These are phyloP conservation scores for Alternaria triticimaculans DNA, from an alignment of 2,329 filamentous ascomycete genomes.

Conservation along the genomic window DNA sequence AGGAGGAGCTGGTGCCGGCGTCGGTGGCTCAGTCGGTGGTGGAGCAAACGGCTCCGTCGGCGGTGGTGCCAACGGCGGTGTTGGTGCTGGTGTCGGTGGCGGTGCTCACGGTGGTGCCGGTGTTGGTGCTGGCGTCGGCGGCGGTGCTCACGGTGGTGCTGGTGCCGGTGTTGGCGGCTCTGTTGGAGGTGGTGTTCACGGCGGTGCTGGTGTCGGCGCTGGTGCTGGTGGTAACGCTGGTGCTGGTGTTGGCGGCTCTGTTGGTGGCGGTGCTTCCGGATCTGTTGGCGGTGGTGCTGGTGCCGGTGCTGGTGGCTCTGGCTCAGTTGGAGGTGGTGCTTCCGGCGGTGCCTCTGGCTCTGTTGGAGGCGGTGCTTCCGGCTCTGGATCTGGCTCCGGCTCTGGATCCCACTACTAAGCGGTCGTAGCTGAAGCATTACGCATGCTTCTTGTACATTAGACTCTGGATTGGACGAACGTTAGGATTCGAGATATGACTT, in stretches of 20 bases:
- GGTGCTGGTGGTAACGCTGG: background rate
- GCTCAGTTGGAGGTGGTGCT: background rate
- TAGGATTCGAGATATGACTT: background rate
- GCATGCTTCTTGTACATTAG: background rate
- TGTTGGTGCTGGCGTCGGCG: background rate
- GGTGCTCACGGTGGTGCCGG: background rate
- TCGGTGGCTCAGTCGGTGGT: background rate
- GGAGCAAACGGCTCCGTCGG: background rate
- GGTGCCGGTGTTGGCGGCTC: background rate
- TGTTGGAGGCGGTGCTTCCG: background rate
- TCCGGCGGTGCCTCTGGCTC: background rate
- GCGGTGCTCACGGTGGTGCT: background rate
- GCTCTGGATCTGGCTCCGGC: background rate
- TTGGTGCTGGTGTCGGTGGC: background rate
- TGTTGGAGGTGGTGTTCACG: background rate
- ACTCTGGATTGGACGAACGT: background rate
- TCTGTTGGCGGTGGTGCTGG: background rate
- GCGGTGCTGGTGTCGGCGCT: background rate
- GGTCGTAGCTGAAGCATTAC: background rate
- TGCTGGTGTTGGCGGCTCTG: background rate
- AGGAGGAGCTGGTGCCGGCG: background rate
- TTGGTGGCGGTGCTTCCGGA: background rate
- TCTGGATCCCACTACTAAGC: background rate
- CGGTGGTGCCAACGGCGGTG: background rate
- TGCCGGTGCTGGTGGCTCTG: background rate